These are phyloP conservation scores for Rhizopus arrhizus DNA, from an alignment of 371 early-diverging fungal species.

Conservation along the genomic window DNA sequence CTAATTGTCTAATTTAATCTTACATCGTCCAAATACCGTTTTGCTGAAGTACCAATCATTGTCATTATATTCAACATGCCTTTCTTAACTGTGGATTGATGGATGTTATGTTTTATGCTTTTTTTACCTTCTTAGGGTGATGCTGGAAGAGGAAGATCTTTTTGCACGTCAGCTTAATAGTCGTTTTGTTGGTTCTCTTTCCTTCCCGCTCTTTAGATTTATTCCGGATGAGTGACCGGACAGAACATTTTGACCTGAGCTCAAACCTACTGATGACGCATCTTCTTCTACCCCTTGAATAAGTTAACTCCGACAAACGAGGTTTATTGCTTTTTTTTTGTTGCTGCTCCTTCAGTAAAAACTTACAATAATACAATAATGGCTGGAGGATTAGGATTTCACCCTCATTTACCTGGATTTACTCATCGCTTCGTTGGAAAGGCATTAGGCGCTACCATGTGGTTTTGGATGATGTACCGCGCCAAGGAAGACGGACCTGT, in stretches of 20 bases:
- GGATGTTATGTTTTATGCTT: neutral
- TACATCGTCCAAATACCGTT: no score
- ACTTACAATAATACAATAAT: slow-evolving; percentile 21
- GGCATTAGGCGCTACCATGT: slow-evolving; percentile 75
- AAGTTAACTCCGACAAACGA: neutral
- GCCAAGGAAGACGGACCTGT: slow-evolving; percentile 80
- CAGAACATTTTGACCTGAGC: neutral
- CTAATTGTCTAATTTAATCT: no score
- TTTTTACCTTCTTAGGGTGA: slow-evolving; percentile 4
- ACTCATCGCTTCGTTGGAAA: slow-evolving; percentile 55
- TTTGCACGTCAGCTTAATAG: neutral
- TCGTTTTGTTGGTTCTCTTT: neutral
- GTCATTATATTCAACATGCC: neutral
- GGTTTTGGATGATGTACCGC: slow-evolving; percentile 89
- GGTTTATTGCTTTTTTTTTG: neutral
- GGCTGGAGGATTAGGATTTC: slow-evolving; percentile 54
- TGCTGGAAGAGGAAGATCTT: slow-evolving; percentile 6
- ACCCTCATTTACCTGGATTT: slow-evolving; percentile 53
- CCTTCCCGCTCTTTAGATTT: neutral
- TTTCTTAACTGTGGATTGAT: slow-evolving; percentile 1
- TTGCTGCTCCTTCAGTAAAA: slow-evolving; percentile 5
- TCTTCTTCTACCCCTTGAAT: neutral
- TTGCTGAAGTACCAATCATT: no score
- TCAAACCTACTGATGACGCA: neutral
- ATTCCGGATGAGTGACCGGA: neutral